phyloP scores from a whole-genome alignment of 305 asterid genomes.

The Caryopteris hybrid region DNA sequence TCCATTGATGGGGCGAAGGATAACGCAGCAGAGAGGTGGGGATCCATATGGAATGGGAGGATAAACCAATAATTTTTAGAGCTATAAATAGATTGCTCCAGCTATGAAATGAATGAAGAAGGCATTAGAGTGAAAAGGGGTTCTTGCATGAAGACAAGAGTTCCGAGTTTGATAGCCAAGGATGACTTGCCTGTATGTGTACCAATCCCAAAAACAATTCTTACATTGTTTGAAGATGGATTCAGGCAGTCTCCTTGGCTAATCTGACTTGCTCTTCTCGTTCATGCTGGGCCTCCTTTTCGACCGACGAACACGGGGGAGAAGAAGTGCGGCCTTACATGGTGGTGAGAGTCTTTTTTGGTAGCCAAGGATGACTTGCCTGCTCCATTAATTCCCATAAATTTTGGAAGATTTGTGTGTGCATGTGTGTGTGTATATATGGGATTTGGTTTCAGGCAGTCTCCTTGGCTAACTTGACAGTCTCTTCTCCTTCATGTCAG shows the following conservation, averaged over 20 bases:
- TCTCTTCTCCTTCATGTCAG: constrained; percentile 38
- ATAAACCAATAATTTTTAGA: background rate
- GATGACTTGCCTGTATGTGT: constrained; percentile 40
- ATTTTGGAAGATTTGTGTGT: background rate
- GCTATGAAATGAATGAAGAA: background rate
- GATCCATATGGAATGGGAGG: background rate
- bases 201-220: background rate
- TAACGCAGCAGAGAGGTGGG: constrained; percentile 16
- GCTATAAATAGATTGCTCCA: constrained; percentile 32
- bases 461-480: constrained; percentile 36
- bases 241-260: constrained; percentile 44
- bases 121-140: background rate
- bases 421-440: background rate
- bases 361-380: constrained; percentile 95
- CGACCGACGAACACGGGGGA: background rate
- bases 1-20: constrained; percentile 26
- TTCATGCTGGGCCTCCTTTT: constrained; percentile 23
- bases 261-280: constrained; percentile 32
- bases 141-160: constrained; percentile 42
- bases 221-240: constrained; percentile 13
- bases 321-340: constrained; percentile 41
- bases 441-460: constrained; percentile 34
- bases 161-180: constrained; percentile 40
- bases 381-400: constrained; percentile 25
- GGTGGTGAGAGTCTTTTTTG: constrained; percentile 42